Evolutionary conservation across 2,329 filamentous ascomycete species (phyloP).

Genomic region (Onygenales sp.): DNA sequence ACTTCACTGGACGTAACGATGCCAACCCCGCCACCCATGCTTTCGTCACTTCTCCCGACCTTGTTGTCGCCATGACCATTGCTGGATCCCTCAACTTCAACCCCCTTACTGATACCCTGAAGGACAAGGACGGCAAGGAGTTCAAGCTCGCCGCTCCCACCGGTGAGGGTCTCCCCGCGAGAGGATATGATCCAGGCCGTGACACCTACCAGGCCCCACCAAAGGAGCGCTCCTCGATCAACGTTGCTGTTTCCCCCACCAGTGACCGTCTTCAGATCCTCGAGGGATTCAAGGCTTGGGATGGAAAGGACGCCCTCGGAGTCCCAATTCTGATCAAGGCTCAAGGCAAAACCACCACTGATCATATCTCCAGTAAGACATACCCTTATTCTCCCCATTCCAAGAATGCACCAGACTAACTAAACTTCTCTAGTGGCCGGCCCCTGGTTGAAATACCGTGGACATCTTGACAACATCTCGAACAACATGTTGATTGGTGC

Average conservation of each 20-base stretch:
- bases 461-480: slow-evolving; percentile 97
- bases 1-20: slow-evolving; percentile 97
- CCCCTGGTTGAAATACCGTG: slow-evolving; percentile 97
- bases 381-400: background rate
- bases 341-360: slow-evolving; percentile 91
- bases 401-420: slow-evolving; percentile 8
- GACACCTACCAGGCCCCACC: slow-evolving; percentile 97
- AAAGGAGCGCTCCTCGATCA: slow-evolving; percentile 60
- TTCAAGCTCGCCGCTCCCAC: slow-evolving; percentile 76
- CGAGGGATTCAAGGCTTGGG: slow-evolving; percentile 75
- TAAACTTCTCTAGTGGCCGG: slow-evolving; percentile 54
- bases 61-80: slow-evolving; percentile 78
- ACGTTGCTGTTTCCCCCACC: slow-evolving; percentile 73
- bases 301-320: slow-evolving; percentile 78
- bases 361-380: slow-evolving; percentile 70
- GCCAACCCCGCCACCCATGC: slow-evolving; percentile 91
- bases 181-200: slow-evolving; percentile 81
- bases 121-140: slow-evolving; percentile 92
- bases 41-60: slow-evolving; percentile 83
- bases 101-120: slow-evolving; percentile 82
- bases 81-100: slow-evolving; percentile 87
- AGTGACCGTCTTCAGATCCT: slow-evolving; percentile 94
- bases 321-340: slow-evolving; percentile 94
- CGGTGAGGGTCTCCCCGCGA: slow-evolving; percentile 68
- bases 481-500: slow-evolving; percentile 99